Conservation (phyloP, 192 early-diverging fungal genomes). For the Podila verticillata region DNA sequence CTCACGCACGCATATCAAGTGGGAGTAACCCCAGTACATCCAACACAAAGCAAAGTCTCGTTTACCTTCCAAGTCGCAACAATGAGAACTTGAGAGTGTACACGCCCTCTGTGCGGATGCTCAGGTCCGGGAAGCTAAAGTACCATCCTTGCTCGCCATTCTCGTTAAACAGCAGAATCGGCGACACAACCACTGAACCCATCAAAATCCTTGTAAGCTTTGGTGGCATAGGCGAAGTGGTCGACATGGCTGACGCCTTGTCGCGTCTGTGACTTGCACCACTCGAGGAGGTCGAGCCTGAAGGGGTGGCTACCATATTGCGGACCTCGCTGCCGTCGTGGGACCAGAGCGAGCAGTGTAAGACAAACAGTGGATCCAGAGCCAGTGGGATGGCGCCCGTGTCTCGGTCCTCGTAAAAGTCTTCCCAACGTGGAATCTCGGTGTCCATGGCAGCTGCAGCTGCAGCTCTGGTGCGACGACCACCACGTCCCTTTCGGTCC, state of each 20-base stretch:
- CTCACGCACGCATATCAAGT: too few relatives aligned
- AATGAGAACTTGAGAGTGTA: slow-evolving; percentile 76
- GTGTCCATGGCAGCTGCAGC: background rate
- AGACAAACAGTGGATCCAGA: slow-evolving; percentile 68
- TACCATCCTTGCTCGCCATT: slow-evolving; percentile 73
- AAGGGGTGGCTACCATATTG: slow-evolving; percentile 65
- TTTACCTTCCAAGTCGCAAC: slow-evolving; percentile 73
- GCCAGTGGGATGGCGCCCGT: slow-evolving; percentile 3
- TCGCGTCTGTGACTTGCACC: background rate
- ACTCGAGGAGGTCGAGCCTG: background rate
- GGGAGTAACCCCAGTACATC: too few relatives aligned
- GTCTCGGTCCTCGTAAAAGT: background rate
- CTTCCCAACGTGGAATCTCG: background rate
- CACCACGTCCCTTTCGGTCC: background rate
- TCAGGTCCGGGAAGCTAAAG: slow-evolving; percentile 83
- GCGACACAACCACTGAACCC: slow-evolving; percentile 70
- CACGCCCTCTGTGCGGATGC: slow-evolving; percentile 76
- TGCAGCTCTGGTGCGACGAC: background rate
- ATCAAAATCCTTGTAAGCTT: slow-evolving; percentile 70
- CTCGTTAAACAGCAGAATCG: slow-evolving; percentile 61
- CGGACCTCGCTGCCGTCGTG: slow-evolving; percentile 64
- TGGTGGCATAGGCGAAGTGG: slow-evolving; percentile 36
- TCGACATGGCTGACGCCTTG: background rate
- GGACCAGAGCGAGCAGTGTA: slow-evolving; percentile 71
- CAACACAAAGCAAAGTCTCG: background rate